A percentile compares a stretch with the other conserved stretches of the same genome.
Conservation (phyloP, 2,329 filamentous ascomycete species). For the Polytolypa hystricis region DNA sequence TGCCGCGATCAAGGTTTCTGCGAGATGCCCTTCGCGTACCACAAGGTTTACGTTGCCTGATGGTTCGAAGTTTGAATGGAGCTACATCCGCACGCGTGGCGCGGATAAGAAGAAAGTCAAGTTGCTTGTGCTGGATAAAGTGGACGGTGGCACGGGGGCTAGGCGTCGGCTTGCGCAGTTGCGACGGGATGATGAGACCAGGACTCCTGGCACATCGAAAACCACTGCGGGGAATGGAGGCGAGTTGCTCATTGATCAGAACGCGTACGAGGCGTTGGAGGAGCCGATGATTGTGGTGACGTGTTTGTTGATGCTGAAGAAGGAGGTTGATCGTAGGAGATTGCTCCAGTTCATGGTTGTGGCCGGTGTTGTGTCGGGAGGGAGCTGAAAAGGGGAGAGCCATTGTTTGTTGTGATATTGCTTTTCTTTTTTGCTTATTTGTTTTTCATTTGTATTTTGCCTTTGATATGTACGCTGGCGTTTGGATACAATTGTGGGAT, state of each 20-base stretch:
- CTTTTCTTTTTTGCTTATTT: neutral
- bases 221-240: conserved; percentile 33
- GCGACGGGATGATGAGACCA: conserved; percentile 29
- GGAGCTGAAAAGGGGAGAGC: neutral
- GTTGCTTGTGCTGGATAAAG: conserved; percentile 18
- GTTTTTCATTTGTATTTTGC: neutral
- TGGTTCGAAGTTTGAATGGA: conserved; percentile 44
- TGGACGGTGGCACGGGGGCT: conserved; percentile 4
- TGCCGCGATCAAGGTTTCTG: conserved; percentile 21
- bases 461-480: neutral
- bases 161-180: conserved; percentile 27
- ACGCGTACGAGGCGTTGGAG: conserved; percentile 26
- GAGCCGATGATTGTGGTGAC: conserved; percentile 46
- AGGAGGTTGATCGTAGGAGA: conserved; percentile 50
- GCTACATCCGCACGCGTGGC: conserved; percentile 36
- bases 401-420: neutral
- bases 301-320: conserved; percentile 53
- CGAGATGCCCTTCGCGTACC: conserved; percentile 38
- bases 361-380: neutral
- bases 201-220: conserved; percentile 26
- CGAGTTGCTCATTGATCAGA: conserved; percentile 41
- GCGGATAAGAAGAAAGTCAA: conserved; percentile 17
- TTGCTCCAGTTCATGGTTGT: conserved; percentile 38
- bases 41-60: conserved; percentile 37
- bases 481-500: too few species aligned